Evolutionary conservation across 2,329 filamentous ascomycete species (phyloP).

Genomic region (Kalmusia sp.): DNA sequence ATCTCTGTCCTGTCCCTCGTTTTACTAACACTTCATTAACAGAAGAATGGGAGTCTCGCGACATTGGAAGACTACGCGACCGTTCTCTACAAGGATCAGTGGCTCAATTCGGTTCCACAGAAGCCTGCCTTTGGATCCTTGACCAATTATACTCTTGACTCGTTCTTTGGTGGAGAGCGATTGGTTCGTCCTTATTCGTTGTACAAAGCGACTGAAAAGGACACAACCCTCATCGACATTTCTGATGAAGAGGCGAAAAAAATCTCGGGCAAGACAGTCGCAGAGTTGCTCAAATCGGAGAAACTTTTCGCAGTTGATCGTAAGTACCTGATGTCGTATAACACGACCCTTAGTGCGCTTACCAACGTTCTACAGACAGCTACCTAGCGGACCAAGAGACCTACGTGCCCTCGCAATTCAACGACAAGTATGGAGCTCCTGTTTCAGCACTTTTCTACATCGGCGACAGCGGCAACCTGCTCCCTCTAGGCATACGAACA

Average conservation of each 20-base stretch:
- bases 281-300: not conserved
- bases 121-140: constrained; percentile 9
- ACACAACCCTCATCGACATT: constrained; percentile 7
- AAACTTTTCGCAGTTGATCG: constrained; percentile 8
- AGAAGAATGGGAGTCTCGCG: not conserved
- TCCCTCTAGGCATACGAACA: constrained; percentile 5
- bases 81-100: constrained; percentile 8
- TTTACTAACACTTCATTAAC: not conserved
- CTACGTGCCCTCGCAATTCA: constrained; percentile 10
- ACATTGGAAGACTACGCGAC: constrained; percentile 8
- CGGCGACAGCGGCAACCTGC: not conserved
- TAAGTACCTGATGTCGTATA: not conserved
- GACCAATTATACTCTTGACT: constrained; percentile 11
- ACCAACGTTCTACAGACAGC: not conserved
- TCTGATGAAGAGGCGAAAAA: constrained; percentile 10
- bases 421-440: constrained; percentile 9
- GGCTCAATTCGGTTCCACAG: constrained; percentile 5
- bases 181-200: constrained; percentile 9
- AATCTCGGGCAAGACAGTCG: not conserved
- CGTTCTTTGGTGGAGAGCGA: constrained; percentile 1
- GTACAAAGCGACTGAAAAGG: constrained; percentile 6
- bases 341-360: not conserved
- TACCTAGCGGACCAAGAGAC: constrained; percentile 5
- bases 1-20: not conserved
- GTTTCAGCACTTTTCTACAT: constrained; percentile 9